Conservation (phyloP, 441 rosid genomes). For the Rhodomyrtus psidioides region DNA sequence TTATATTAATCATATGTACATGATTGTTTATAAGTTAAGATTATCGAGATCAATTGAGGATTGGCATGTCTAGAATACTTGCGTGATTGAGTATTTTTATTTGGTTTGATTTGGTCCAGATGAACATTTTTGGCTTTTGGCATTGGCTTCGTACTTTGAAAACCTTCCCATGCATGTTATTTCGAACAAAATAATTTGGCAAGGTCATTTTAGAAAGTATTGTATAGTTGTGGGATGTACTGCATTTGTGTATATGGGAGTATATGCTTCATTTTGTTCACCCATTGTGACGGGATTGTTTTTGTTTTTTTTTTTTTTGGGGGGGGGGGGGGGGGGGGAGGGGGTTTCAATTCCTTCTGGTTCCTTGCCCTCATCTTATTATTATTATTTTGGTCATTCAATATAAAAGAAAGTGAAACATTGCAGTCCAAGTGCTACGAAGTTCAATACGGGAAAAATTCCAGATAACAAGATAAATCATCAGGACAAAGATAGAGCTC, state of each 20-base stretch:
- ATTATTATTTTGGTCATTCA: too few species aligned
- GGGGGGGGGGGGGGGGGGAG: too few species aligned
- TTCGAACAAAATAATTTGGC: background rate
- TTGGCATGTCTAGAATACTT: background rate
- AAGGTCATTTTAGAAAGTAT: background rate
- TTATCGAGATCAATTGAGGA: background rate
- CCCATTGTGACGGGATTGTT: too few species aligned
- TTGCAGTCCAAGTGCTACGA: too few species aligned
- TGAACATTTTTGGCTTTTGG: background rate
- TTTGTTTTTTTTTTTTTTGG: too few species aligned
- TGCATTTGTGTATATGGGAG: too few species aligned
- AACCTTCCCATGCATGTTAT: background rate
- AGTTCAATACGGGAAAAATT: too few species aligned
- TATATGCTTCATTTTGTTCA: too few species aligned
- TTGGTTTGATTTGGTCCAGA: background rate
- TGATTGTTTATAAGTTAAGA: background rate
- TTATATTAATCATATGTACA: background rate
- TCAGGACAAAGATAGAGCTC: too few species aligned
- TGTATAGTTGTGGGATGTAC: background rate
- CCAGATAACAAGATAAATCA: too few species aligned
- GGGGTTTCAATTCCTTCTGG: conserved; percentile 27
- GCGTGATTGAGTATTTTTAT: background rate
- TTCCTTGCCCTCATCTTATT: conserved; percentile 28
- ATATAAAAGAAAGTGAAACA: too few species aligned
- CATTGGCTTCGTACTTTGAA: background rate